These are phyloP conservation scores for Mycena pura DNA, from an alignment of 768 basidiomycete species.

Conservation along the genomic window DNA sequence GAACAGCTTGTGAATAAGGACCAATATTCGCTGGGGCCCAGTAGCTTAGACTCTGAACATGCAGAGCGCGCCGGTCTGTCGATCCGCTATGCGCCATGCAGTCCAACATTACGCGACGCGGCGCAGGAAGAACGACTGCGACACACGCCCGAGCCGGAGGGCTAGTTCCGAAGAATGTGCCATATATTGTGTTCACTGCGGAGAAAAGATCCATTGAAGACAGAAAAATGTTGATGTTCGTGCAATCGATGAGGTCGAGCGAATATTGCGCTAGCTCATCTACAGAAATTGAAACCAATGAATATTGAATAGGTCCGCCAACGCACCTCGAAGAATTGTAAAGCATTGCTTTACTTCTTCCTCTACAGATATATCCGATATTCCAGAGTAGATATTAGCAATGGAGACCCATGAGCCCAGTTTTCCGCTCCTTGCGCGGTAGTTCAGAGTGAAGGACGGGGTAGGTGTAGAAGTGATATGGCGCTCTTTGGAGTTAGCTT, in stretches of 20 bases:
- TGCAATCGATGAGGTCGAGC: conserved; percentile 62
- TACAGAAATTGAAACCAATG: conserved; percentile 35
- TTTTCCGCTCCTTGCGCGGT: conserved; percentile 32
- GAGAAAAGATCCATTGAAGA: conserved; percentile 84
- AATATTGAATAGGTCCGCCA: neutral
- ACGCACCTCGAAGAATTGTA: conserved; percentile 62
- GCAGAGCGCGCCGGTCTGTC: conserved; percentile 72
- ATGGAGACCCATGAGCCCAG: conserved; percentile 75
- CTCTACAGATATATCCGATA: conserved; percentile 52
- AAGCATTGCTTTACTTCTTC: conserved; percentile 81
- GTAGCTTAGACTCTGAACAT: conserved; percentile 95
- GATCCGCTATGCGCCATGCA: conserved; percentile 68
- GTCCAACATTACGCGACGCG: conserved; percentile 71
- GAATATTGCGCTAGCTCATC: conserved; percentile 57
- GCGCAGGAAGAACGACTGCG: conserved; percentile 70
- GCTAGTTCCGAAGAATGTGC: conserved; percentile 84
- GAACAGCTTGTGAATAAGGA: conserved; percentile 94
- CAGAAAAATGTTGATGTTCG: conserved; percentile 84
- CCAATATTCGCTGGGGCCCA: conserved; percentile 99
- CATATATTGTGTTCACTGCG: conserved; percentile 78
- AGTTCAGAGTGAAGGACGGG: neutral
- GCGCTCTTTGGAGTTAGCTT: neutral
- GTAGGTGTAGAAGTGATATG: neutral
- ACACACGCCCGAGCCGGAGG: conserved; percentile 97
- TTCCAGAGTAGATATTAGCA: conserved; percentile 52